Base-by-base conservation (phyloP, 179 eudicot species). In the Spergularia azorica region DNA sequence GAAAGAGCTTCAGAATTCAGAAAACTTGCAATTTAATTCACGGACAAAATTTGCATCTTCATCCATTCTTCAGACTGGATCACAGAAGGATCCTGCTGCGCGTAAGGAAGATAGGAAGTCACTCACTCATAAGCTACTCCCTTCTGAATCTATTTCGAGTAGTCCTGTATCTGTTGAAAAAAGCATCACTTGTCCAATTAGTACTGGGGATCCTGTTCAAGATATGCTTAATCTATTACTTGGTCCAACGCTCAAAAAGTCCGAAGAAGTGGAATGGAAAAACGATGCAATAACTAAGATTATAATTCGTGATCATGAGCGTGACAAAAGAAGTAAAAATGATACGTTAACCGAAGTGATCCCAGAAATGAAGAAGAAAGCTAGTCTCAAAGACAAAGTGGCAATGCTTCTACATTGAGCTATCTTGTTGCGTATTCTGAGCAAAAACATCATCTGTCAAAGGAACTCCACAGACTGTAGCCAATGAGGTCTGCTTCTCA, bases 201-300 rank as follows among this genome's bases (percentile, higher is more conserved):
- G 59, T 16, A 76, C 88, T 0, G 86, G 81, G 39, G 86, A 89
- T 79, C 83, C 90, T 71, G 79, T 88, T 79, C 88, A 74, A 82
- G 93, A 86, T 76, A 89, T 92, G 90, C 82, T 92, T 77, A 80
- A 90, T 65, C 75, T 92, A 78, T 81, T 92, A 57, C 74, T 92
- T 75, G 97, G 97, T 63, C 92, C 87, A 4, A 73, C 82, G 75
- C 76, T 88, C 20, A 88, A 62, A 75, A 83, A 79, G 70, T 70
- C 90, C 3, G 62, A 72, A n/a, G 64, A 67, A 68, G 68, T 73
- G 41, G 84, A 83, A 76, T 79, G 76, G 76, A 66, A 71, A 75
- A 71, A 32, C 62, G 84, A 87, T 57, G 51, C 15, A n/a, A 63
- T 77, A n/a, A 72, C 77, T 52, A 79, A 83, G 59, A 80, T 82